phyloP scores from a whole-genome alignment of 352 stramenopile genomes.

The Globisporangium iwayamae region DNA sequence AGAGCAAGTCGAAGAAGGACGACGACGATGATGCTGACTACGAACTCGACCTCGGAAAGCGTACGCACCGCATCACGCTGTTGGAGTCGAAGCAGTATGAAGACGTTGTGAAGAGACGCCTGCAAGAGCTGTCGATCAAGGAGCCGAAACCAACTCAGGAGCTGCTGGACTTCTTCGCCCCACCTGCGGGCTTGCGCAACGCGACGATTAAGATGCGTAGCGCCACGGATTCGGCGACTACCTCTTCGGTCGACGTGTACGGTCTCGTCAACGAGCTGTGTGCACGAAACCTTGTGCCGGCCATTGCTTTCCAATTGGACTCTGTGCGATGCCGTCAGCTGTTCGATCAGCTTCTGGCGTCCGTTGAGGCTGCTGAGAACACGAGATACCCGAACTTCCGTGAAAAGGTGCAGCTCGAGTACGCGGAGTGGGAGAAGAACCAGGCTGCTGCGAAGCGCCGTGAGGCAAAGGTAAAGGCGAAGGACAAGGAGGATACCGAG shows the following conservation, averaged over 20 bases:
- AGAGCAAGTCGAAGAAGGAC: conserved; percentile 67
- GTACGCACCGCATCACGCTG: conserved; percentile 93
- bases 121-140: conserved; percentile 86
- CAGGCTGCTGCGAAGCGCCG: conserved; percentile 92
- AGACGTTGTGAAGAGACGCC: conserved; percentile 91
- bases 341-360: conserved; percentile 74
- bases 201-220: conserved; percentile 54
- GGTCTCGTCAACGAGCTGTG: conserved; percentile 66
- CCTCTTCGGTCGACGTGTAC: conserved; percentile 64
- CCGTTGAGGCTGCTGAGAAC: conserved; percentile 70
- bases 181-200: conserved; percentile 55
- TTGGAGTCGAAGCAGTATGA: conserved; percentile 98
- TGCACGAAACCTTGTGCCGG: conserved; percentile 58
- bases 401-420: conserved; percentile 93
- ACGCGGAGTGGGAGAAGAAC: conserved; percentile 78
- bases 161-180: conserved; percentile 81
- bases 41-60: conserved; percentile 68
- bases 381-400: conserved; percentile 85
- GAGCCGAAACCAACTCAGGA: conserved; percentile 86
- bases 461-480: conserved; percentile 91
- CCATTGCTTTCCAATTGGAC: conserved; percentile 87
- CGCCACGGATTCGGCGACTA: conserved; percentile 45
- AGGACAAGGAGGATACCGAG: conserved; percentile 87
- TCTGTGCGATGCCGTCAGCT: conserved; percentile 84
- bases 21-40: conserved; percentile 64